Evolutionary conservation across 2,329 filamentous ascomycete species (phyloP).

Genomic region (Trichoderma sp.): DNA sequence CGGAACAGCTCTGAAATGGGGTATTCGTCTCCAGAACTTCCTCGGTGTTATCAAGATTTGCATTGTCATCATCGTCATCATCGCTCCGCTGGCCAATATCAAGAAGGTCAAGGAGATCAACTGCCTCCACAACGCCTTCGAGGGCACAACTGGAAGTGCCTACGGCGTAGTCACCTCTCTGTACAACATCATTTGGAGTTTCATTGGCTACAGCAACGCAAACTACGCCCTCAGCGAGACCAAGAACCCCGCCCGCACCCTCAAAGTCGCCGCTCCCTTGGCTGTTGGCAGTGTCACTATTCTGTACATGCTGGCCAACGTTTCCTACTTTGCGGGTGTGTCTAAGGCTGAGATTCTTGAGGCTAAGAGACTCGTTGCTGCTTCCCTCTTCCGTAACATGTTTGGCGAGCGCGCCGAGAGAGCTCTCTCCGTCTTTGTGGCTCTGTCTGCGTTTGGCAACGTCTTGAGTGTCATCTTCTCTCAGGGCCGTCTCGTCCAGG

Average conservation of each 20-base stretch:
- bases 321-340: constrained; percentile 63
- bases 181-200: constrained; percentile 71
- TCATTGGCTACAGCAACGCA: constrained; percentile 66
- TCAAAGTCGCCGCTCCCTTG: constrained; percentile 62
- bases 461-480: constrained; percentile 67
- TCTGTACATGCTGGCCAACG: constrained; percentile 65
- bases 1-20: constrained; percentile 61
- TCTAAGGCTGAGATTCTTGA: constrained; percentile 51
- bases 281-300: constrained; percentile 57
- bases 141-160: constrained; percentile 62
- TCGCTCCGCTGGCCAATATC: constrained; percentile 60
- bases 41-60: constrained; percentile 65
- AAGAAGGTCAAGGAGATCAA: constrained; percentile 55
- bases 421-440: constrained; percentile 62
- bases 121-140: constrained; percentile 63
- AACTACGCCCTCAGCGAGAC: constrained; percentile 66
- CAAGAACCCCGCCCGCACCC: constrained; percentile 60
- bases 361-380: constrained; percentile 51
- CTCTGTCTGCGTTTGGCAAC: constrained; percentile 65
- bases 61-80: constrained; percentile 63
- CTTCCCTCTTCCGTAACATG: constrained; percentile 55
- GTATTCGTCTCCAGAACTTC: constrained; percentile 63
- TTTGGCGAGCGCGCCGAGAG: constrained; percentile 54
- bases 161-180: constrained; percentile 68
- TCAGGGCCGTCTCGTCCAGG: constrained; percentile 63